phyloP scores from a whole-genome alignment of 805 yeast genomes.

The Starmerella sirachaensis region DNA sequence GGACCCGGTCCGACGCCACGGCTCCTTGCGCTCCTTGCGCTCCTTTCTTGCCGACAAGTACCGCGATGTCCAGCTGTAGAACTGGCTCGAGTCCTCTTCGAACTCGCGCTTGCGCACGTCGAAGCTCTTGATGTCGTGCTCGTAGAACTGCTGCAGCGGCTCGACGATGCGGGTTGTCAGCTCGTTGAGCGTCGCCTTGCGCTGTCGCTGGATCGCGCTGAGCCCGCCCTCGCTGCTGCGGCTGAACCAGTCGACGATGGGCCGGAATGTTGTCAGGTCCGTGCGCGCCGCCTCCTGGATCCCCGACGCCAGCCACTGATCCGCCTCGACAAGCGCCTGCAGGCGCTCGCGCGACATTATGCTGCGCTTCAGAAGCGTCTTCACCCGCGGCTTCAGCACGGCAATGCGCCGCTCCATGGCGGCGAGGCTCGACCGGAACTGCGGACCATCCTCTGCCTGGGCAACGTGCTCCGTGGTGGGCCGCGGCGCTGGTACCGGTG shows the following conservation, averaged over 20 bases:
- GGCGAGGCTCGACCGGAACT: conserved; percentile 33
- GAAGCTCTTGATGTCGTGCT: conserved; percentile 32
- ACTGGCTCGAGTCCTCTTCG: conserved; percentile 35
- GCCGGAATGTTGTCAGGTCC: conserved; percentile 27
- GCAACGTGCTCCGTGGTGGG: conserved; percentile 25
- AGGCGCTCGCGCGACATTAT: conserved; percentile 26
- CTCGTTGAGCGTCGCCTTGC: conserved; percentile 24
- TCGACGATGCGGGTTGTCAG: conserved; percentile 28
- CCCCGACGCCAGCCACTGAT: conserved; percentile 26
- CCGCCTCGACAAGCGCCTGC: conserved; percentile 28
- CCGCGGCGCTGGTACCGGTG: conserved; percentile 18
- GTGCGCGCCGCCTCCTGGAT: conserved; percentile 26
- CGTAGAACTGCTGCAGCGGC: conserved; percentile 32
- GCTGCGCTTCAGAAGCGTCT: conserved; percentile 31
- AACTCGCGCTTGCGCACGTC: conserved; percentile 34
- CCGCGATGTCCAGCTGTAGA: conserved; percentile 35
- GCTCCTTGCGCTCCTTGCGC: too few relatives aligned
- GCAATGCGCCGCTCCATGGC: conserved; percentile 30
- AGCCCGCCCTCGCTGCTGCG: conserved; percentile 21
- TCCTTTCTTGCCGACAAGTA: conserved; percentile 30
- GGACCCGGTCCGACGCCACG: conserved; percentile 22
- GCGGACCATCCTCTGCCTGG: conserved; percentile 37
- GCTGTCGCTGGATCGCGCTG: conserved; percentile 21
- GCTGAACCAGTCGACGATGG: conserved; percentile 25
- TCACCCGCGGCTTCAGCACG: conserved; percentile 28